These are phyloP conservation scores for Penium margaritaceum DNA, from an alignment of 139 green algal genomes.

Conservation along the genomic window DNA sequence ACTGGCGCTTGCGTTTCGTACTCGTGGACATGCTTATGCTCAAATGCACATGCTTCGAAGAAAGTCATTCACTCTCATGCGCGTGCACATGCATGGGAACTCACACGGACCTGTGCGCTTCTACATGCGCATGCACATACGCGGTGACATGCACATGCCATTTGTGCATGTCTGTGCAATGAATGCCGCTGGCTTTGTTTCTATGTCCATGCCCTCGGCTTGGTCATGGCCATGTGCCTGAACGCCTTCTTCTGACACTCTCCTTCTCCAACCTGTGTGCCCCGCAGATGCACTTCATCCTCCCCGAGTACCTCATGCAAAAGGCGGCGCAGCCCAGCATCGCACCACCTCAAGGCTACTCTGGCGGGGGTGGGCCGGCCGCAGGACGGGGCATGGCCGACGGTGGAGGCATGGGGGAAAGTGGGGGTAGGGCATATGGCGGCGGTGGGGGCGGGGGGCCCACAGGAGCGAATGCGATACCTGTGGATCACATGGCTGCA, in stretches of 20 bases:
- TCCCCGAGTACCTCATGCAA: slow-evolving; percentile 59
- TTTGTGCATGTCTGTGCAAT: background rate
- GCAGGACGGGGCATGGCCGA: slow-evolving; percentile 36
- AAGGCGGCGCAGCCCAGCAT: background rate
- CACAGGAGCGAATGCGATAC: too few relatives aligned
- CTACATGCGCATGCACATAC: background rate
- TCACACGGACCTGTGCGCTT: background rate
- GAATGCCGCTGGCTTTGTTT: background rate
- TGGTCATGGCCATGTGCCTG: background rate
- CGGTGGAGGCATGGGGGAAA: slow-evolving; percentile 1
- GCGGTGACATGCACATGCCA: background rate
- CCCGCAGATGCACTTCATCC: slow-evolving; percentile 62
- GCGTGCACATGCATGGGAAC: too few relatives aligned
- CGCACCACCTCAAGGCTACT: too few relatives aligned
- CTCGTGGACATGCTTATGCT: too few relatives aligned
- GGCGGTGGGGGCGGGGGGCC: background rate
- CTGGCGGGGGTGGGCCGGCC: slow-evolving; percentile 15
- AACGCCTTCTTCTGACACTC: background rate
- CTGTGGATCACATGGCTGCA: slow-evolving; percentile 62
- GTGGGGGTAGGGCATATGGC: background rate
- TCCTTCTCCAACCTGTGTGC: background rate
- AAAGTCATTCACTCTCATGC: too few relatives aligned
- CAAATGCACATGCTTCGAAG: too few relatives aligned
- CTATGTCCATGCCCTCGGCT: background rate
- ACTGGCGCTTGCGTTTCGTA: too few relatives aligned